phyloP scores from a whole-genome alignment of 345 rosid genomes.

The Rhizophora mangle region DNA sequence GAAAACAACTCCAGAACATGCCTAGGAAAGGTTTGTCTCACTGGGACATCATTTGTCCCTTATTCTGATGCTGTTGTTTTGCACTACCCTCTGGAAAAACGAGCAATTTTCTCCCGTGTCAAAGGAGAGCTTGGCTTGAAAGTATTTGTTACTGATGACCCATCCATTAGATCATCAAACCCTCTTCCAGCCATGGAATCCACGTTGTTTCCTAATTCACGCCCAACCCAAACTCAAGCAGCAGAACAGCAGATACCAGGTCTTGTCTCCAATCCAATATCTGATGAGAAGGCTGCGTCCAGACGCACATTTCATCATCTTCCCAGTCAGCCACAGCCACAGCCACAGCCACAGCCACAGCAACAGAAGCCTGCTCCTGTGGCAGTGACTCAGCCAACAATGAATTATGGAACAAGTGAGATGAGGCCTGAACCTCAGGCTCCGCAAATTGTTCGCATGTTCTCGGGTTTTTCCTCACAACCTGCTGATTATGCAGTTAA shows the following conservation, averaged over 20 bases:
- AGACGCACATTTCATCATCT: constrained; percentile 45
- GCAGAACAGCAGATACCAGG: constrained; percentile 19
- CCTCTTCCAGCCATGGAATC: constrained; percentile 51
- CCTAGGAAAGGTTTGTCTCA: constrained; percentile 69
- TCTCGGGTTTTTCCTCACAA: constrained; percentile 41
- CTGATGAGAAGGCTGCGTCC: constrained; percentile 27
- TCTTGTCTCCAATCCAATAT: constrained; percentile 11
- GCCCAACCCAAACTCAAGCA: constrained; percentile 28
- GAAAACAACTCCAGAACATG: constrained; percentile 42
- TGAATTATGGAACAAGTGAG: constrained; percentile 40
- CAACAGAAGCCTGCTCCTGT: constrained; percentile 24
- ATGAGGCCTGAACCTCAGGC: constrained; percentile 50
- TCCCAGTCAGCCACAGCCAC: constrained; percentile 30
- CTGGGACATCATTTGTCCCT: constrained; percentile 74
- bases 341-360: constrained; percentile 24
- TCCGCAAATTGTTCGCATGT: constrained; percentile 36
- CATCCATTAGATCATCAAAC: constrained; percentile 46
- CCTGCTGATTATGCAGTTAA: constrained; percentile 27
- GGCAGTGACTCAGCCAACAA: constrained; percentile 24
- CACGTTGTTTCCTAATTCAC: constrained; percentile 24
- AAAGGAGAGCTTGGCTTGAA: constrained; percentile 79
- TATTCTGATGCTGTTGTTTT: constrained; percentile 67
- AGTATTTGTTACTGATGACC: constrained; percentile 66
- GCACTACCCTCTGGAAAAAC: constrained; percentile 80
- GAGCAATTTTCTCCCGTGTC: constrained; percentile 46